Conservation (phyloP, 768 basidiomycete genomes). For the Mycena crocata region DNA sequence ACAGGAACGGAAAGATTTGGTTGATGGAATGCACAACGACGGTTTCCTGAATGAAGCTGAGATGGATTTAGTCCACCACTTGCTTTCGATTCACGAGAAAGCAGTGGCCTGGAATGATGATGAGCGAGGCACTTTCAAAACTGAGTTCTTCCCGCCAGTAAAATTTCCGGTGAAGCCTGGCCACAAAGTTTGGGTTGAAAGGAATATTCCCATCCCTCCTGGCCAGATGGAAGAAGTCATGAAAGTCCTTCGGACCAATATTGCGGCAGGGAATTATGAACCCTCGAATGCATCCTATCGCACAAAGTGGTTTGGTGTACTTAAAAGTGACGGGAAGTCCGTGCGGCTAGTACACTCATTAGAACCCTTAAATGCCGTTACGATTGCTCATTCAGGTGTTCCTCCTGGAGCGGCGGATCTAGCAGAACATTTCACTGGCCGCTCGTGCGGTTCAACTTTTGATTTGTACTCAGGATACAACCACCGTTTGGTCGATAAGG, state of each 20-base stretch:
- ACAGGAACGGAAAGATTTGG: background rate
- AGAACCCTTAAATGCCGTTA: slow-evolving; percentile 41
- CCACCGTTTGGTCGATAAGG: slow-evolving; percentile 36
- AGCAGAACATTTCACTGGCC: slow-evolving; percentile 7
- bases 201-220: slow-evolving; percentile 34
- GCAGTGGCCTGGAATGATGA: slow-evolving; percentile 33
- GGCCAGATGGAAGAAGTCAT: slow-evolving; percentile 31
- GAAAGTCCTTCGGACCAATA: background rate
- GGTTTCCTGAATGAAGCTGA: background rate
- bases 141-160: background rate
- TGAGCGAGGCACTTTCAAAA: slow-evolving; percentile 23
- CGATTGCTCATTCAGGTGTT: slow-evolving; percentile 30
- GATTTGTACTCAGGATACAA: slow-evolving; percentile 43
- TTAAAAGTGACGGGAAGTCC: slow-evolving; percentile 30
- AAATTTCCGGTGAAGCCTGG: no score
- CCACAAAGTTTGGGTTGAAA: background rate
- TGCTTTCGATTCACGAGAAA: slow-evolving; percentile 13
- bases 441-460: no score
- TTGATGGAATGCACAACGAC: background rate
- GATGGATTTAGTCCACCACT: background rate
- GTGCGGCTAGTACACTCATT: slow-evolving; percentile 31
- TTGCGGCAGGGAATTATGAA: background rate
- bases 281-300: slow-evolving; percentile 5
- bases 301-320: slow-evolving; percentile 23
- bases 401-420: slow-evolving; percentile 25